Evolutionary conservation across 306 rosid genomes (phyloP).

Genomic region (Quercus cerris): DNA sequence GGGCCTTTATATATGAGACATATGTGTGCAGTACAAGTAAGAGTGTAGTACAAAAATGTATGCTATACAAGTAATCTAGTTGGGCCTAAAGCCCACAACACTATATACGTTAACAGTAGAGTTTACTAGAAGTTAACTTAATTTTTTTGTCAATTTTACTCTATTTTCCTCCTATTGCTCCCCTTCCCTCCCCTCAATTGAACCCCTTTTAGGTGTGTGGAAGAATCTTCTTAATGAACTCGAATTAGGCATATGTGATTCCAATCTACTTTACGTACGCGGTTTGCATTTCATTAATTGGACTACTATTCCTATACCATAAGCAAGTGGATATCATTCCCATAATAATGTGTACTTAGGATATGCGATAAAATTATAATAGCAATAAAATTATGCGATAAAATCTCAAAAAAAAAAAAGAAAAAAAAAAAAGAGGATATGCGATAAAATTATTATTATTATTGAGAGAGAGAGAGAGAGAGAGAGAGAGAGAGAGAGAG

Average conservation of each 20-base stretch:
- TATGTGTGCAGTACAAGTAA: no score
- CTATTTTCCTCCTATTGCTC: no score
- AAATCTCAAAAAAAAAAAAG: no score
- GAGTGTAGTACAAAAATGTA: no score
- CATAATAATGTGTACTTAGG: slow-evolving; percentile 5
- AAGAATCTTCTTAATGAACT: neutral
- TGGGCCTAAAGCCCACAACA: no score
- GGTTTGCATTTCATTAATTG: slow-evolving; percentile 5
- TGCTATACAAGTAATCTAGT: no score
- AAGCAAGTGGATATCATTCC: neutral
- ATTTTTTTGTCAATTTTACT: no score
- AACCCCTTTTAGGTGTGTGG: slow-evolving; percentile 8
- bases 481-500: neutral
- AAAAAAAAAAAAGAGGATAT: slow-evolving; percentile 1
- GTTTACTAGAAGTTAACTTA: no score
- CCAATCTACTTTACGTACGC: slow-evolving; percentile 20
- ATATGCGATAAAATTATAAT: slow-evolving; percentile 20
- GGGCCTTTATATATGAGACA: no score
- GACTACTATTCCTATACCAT: slow-evolving; percentile 12
- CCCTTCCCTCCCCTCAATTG: neutral
- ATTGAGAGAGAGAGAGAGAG: no score
- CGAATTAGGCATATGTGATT: slow-evolving; percentile 27
- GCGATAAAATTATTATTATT: slow-evolving; percentile 8
- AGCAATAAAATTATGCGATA: no score
- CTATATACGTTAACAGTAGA: no score